These are phyloP conservation scores for Trametes gibbosa DNA, from an alignment of 768 basidiomycete species.

Conservation along the genomic window DNA sequence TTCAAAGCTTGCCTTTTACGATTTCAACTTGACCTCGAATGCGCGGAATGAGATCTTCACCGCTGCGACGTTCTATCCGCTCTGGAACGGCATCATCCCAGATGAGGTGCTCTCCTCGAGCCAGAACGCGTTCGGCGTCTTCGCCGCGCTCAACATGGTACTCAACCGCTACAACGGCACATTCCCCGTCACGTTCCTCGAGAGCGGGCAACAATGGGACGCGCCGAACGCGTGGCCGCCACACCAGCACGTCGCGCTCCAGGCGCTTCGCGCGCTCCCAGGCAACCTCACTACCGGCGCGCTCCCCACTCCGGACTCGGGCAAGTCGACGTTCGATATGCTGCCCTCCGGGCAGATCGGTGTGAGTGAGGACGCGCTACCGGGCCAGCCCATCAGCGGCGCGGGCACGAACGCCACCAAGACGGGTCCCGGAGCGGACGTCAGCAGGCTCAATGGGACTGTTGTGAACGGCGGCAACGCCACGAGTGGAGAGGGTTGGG, in stretches of 20 bases:
- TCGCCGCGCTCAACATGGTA: constrained; percentile 73
- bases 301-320: constrained; percentile 48
- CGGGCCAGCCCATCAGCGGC: constrained; percentile 55
- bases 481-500: constrained; percentile 63
- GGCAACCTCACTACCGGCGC: constrained; percentile 59
- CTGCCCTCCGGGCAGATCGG: constrained; percentile 82
- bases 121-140: constrained; percentile 65
- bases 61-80: constrained; percentile 78
- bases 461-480: constrained; percentile 72
- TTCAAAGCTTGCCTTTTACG: constrained; percentile 83
- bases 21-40: constrained; percentile 76
- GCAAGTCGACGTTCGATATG: constrained; percentile 62
- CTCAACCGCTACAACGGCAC: constrained; percentile 87
- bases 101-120: constrained; percentile 56
- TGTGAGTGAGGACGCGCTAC: constrained; percentile 66
- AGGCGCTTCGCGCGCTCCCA: constrained; percentile 75
- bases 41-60: constrained; percentile 64
- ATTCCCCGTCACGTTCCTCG: constrained; percentile 73
- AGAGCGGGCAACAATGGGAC: constrained; percentile 85
- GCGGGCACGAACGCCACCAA: constrained; percentile 46
- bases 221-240: constrained; percentile 90
- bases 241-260: constrained; percentile 76
- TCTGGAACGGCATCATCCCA: constrained; percentile 87
- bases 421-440: constrained; percentile 55
- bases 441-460: constrained; percentile 52